Evolutionary conservation across 2,329 filamentous ascomycete genomes (phyloP).

Genomic region (Cladosporium sphaerospermum): DNA sequence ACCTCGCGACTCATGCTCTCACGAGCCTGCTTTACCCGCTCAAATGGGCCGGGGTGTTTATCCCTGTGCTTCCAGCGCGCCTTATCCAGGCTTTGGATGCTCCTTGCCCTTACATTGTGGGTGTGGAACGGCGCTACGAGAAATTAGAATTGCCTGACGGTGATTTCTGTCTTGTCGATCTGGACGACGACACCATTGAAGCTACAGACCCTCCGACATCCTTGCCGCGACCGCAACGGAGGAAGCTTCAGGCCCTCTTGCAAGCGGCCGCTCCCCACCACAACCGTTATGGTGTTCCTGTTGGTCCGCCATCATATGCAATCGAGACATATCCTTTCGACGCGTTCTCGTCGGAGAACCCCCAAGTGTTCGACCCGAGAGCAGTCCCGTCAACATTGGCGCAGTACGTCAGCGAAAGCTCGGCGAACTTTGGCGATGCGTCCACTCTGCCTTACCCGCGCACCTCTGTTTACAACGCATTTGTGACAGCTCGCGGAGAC

Average conservation of each 20-base stretch:
- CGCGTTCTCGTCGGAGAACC: constrained; percentile 80
- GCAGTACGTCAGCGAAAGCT: constrained; percentile 84
- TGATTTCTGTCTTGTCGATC: constrained; percentile 89
- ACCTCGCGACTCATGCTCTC: constrained; percentile 84
- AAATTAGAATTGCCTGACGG: constrained; percentile 82
- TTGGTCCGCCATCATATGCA: constrained; percentile 87
- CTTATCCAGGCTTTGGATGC: constrained; percentile 87
- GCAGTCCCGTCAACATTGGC: constrained; percentile 67
- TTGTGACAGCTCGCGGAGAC: constrained; percentile 68
- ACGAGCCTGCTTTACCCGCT: constrained; percentile 81
- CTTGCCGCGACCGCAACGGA: constrained; percentile 79
- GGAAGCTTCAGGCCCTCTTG: constrained; percentile 81
- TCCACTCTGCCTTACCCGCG: constrained; percentile 47
- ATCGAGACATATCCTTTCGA: constrained; percentile 90
- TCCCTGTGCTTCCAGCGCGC: constrained; percentile 81
- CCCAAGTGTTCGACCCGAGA: constrained; percentile 68
- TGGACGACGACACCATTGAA: constrained; percentile 86
- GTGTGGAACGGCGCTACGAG: constrained; percentile 88
- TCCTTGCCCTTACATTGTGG: constrained; percentile 94
- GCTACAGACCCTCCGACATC: constrained; percentile 70
- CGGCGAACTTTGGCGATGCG: constrained; percentile 70
- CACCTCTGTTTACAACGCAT: constrained; percentile 82
- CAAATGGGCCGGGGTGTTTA: constrained; percentile 90
- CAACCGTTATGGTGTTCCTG: constrained; percentile 73
- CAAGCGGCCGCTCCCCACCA: constrained; percentile 89